Evolutionary conservation across 129 eudicot genomes (phyloP).

Genomic region (Tagetes erecta): DNA sequence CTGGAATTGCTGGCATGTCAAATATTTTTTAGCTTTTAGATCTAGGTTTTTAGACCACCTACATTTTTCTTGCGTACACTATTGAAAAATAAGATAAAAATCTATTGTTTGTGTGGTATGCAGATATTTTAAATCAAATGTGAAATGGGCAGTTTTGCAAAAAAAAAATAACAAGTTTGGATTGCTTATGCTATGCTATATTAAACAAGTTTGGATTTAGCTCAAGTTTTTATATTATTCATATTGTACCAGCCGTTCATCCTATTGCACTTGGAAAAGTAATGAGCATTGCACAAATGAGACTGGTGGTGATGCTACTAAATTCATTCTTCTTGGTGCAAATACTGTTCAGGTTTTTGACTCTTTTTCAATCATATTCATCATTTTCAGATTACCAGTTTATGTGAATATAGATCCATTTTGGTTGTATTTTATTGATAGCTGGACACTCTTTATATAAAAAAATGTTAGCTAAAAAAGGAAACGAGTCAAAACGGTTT

Average conservation of each 20-base stretch:
- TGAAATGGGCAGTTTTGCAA: too few species aligned
- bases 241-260: conserved; percentile 58
- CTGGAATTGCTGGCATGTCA: too few species aligned
- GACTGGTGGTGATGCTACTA: conserved; percentile 94
- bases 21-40: too few species aligned
- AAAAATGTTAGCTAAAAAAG: neutral
- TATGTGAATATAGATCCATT: neutral
- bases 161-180: too few species aligned
- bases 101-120: too few species aligned
- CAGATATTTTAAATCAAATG: too few species aligned
- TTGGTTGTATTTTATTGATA: neutral
- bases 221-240: too few species aligned
- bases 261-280: conserved; percentile 99
- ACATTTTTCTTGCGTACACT: too few species aligned
- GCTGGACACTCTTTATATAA: neutral
- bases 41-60: too few species aligned
- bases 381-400: neutral
- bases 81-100: too few species aligned
- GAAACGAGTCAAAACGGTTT: neutral
- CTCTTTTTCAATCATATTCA: neutral
- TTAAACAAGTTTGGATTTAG: too few species aligned
- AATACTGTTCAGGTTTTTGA: conserved; percentile 83
- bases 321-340: conserved; percentile 96
- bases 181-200: too few species aligned
- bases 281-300: conserved; percentile 96